These are phyloP conservation scores for Clonostachys chloroleuca DNA, from an alignment of 2,329 filamentous ascomycete species.

Conservation along the genomic window DNA sequence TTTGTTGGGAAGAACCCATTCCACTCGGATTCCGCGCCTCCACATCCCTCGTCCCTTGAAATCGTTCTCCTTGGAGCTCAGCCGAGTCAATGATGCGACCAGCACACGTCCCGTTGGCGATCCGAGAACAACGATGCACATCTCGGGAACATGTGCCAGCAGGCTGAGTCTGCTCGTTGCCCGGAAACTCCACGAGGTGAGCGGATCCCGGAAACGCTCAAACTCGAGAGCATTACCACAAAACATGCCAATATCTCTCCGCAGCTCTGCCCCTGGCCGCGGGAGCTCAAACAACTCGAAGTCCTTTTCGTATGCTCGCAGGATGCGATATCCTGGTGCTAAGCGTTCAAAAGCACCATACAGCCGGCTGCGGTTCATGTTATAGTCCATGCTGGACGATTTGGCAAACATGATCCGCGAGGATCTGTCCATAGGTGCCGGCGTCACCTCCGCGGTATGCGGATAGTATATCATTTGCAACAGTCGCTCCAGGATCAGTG, in stretches of 20 bases:
- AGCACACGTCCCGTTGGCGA: conserved; percentile 63
- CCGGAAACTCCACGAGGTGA: conserved; percentile 19
- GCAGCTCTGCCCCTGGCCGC: conserved; percentile 5
- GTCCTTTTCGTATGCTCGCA: conserved; percentile 39
- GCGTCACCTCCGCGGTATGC: conserved; percentile 16
- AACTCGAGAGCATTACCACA: no score
- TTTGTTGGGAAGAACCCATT: conserved; percentile 43
- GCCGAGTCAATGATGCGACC: conserved; percentile 51
- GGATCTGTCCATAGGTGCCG: background rate
- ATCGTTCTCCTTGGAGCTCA: conserved; percentile 9
- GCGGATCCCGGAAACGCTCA: conserved; percentile 14
- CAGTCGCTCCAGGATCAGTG: no score
- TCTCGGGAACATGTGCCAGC: conserved; percentile 59
- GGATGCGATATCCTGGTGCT: background rate
- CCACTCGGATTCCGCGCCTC: conserved; percentile 45
- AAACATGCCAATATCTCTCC: conserved; percentile 16
- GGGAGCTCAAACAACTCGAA: conserved; percentile 38
- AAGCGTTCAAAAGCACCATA: no score
- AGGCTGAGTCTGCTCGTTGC: conserved; percentile 47
- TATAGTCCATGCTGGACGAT: no score
- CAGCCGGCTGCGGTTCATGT: no score
- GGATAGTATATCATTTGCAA: conserved; percentile 25
- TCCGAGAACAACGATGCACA: conserved; percentile 65
- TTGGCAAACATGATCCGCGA: no score
- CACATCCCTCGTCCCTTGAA: conserved; percentile 3